A percentile compares a stretch with the other conserved stretches of the same genome.
These are phyloP conservation scores for Pseudevernia furfuracea DNA, from an alignment of 495 filamentous ascomycete genomes.

Conservation along the genomic window DNA sequence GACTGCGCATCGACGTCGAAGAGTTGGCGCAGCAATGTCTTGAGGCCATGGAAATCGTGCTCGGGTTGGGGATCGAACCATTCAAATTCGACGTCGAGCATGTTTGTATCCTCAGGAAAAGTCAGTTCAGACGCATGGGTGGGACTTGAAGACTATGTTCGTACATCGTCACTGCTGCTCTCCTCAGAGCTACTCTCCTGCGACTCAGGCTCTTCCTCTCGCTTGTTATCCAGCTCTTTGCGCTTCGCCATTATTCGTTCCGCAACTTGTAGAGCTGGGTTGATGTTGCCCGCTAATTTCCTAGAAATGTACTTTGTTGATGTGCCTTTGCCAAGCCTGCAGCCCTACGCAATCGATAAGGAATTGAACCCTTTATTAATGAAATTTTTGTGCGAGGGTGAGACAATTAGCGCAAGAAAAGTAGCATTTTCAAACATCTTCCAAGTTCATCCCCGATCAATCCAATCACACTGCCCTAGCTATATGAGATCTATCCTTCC, in stretches of 20 bases:
- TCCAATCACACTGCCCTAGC: background rate
- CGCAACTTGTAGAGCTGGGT: background rate
- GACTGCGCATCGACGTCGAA: constrained; percentile 79
- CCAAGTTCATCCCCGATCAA: too few relatives aligned
- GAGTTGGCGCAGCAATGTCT: constrained; percentile 84
- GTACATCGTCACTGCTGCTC: constrained; percentile 30
- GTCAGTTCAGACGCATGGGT: constrained; percentile 10
- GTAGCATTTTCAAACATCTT: background rate
- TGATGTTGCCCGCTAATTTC: background rate
- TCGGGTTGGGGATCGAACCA: constrained; percentile 91
- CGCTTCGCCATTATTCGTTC: constrained; percentile 26
- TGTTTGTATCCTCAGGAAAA: constrained; percentile 65
- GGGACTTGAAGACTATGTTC: background rate
- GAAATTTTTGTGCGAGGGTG: background rate
- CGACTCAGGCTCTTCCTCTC: constrained; percentile 6
- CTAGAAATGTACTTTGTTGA: background rate
- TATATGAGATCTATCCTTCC: background rate
- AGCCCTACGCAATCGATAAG: constrained; percentile 5
- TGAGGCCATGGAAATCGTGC: constrained; percentile 91
- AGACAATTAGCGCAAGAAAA: background rate
- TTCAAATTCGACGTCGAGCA: constrained; percentile 95
- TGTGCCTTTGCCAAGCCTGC: background rate
- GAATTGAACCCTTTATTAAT: background rate
- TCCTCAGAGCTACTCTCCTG: constrained; percentile 24
- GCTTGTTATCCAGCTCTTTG: constrained; percentile 16